Evolutionary conservation across 225 moss, liverwort and hornwort genomes (phyloP).

Genomic region (Straminergon stramineum): DNA sequence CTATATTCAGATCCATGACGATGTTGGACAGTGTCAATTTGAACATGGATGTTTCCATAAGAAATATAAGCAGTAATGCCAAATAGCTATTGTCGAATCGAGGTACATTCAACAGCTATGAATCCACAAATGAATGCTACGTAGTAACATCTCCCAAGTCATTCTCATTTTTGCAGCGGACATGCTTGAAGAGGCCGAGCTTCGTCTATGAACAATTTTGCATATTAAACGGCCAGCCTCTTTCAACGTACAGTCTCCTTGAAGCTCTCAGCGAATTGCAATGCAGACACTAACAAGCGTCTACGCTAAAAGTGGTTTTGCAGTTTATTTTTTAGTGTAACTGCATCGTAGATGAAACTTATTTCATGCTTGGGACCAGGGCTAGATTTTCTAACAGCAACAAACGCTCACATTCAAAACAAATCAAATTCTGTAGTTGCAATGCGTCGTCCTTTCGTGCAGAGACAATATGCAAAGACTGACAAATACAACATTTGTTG

Average conservation of each 20-base stretch:
- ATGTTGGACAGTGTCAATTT: neutral
- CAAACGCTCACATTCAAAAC: neutral
- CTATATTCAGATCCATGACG: neutral
- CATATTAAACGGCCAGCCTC: neutral
- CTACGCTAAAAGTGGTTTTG: neutral
- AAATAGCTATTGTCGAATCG: neutral
- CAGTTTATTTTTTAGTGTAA: neutral
- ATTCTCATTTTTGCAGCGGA: neutral
- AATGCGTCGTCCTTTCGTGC: neutral
- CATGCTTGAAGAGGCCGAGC: neutral
- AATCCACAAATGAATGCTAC: neutral
- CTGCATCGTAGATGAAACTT: neutral
- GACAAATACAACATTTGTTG: neutral
- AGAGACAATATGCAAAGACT: neutral
- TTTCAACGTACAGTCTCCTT: neutral
- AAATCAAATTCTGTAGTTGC: neutral
- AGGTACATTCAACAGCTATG: neutral
- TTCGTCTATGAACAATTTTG: neutral
- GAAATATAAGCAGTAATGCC: neutral
- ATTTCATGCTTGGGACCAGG: neutral
- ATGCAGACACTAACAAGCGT: neutral
- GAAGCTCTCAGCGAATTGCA: neutral
- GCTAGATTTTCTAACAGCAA: neutral
- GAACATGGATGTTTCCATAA: neutral
- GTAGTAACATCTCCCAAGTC: neutral